Evolutionary conservation across 371 early-diverging fungal species (phyloP).

Genomic region (Lichtheimia hyalospora): DNA sequence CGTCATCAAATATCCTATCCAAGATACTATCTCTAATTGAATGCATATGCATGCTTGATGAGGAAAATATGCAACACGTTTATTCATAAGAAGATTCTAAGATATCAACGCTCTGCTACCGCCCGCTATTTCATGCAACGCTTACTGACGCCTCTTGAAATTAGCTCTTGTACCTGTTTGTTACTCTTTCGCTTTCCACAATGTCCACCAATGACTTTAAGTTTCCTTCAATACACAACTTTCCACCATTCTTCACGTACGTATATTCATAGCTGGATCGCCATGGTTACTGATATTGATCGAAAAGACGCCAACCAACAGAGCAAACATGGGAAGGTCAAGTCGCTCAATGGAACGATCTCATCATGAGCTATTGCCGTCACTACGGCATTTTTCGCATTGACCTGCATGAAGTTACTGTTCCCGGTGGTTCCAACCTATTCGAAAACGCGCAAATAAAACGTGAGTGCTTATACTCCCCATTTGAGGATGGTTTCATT

Average conservation of each 20-base stretch:
- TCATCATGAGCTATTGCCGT: constrained; percentile 70
- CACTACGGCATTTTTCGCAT: constrained; percentile 64
- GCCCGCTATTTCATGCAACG: no score
- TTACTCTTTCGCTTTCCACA: no score
- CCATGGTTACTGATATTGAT: neutral
- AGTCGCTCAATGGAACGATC: constrained; percentile 73
- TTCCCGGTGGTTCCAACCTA: constrained; percentile 49
- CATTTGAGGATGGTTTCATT: neutral
- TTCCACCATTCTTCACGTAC: constrained; percentile 92
- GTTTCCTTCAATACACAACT: constrained; percentile 81
- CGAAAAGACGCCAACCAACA: constrained; percentile 76
- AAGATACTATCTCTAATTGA: no score
- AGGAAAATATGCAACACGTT: no score
- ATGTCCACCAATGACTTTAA: constrained; percentile 31
- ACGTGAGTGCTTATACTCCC: constrained; percentile 33
- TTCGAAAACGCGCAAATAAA: constrained; percentile 71
- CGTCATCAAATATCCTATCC: no score
- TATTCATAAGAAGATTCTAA: no score
- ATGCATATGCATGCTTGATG: no score
- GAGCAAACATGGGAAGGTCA: constrained; percentile 85
- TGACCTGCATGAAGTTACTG: constrained; percentile 63
- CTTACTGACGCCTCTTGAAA: no score
- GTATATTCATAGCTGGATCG: constrained; percentile 12
- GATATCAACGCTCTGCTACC: no score
- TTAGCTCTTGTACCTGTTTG: no score